Conservation (phyloP, 306 rosid species). For the Pyrus pyrifolia region DNA sequence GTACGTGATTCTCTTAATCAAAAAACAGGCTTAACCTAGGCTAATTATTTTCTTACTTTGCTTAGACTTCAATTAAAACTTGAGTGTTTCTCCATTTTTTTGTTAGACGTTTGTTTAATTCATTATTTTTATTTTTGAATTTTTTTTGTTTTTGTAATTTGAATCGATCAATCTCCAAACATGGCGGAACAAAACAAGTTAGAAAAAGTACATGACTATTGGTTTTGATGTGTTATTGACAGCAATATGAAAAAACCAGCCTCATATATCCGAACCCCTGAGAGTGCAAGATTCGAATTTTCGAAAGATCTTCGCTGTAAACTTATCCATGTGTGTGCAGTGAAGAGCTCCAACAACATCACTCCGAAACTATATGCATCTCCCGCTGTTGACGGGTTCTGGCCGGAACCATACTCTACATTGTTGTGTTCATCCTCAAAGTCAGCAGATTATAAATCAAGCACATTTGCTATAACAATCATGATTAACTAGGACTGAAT, state of each 20-base stretch:
- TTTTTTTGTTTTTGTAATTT: no score
- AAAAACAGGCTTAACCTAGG: accelerated
- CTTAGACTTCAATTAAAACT: background rate
- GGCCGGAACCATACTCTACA: conserved; percentile 67
- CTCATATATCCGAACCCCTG: background rate
- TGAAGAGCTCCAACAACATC: conserved; percentile 47
- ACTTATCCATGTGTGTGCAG: background rate
- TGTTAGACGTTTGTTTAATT: no score
- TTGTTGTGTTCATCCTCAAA: background rate
- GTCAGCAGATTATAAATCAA: background rate
- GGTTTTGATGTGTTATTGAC: background rate
- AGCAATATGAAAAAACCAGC: background rate
- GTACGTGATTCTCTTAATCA: no score
- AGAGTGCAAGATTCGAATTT: background rate
- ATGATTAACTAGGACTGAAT: background rate
- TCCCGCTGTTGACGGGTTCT: conserved; percentile 48
- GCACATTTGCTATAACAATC: background rate
- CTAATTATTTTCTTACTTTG: accelerated
- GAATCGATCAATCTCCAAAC: no score
- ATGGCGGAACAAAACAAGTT: no score
- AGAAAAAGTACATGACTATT: background rate
- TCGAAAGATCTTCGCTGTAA: background rate
- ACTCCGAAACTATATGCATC: conserved; percentile 73
- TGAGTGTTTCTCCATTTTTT: background rate
- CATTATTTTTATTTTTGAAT: no score